phyloP scores from a whole-genome alignment of 1,139 yeast species.

The Candida glucosophila region DNA sequence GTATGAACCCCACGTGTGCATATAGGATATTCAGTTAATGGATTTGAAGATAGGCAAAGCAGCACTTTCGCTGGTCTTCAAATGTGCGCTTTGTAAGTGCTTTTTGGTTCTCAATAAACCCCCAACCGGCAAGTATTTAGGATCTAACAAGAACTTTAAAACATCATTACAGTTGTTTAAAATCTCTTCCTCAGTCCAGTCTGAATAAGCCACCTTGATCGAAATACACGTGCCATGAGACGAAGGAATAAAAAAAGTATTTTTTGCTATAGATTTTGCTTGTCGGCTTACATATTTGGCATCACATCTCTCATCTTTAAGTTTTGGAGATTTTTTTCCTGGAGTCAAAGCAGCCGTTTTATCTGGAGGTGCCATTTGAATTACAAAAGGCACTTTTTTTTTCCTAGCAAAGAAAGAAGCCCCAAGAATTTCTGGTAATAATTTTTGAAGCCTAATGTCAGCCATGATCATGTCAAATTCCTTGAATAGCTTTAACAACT shows the following conservation, averaged over 20 bases:
- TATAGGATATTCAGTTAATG: not conserved
- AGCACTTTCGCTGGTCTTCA: constrained; percentile 57
- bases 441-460: constrained; percentile 55
- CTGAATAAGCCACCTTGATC: constrained; percentile 45
- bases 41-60: constrained; percentile 37
- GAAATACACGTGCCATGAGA: constrained; percentile 45
- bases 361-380: constrained; percentile 54
- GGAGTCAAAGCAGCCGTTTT: constrained; percentile 28
- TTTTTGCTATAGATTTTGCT: constrained; percentile 49
- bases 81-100: constrained; percentile 41
- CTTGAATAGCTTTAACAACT: constrained; percentile 38
- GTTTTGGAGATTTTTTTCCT: constrained; percentile 26
- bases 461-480: constrained; percentile 61
- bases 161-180: constrained; percentile 49
- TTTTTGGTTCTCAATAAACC: constrained; percentile 39
- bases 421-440: constrained; percentile 49
- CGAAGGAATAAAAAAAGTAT: constrained; percentile 52
- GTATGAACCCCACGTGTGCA: constrained; percentile 20
- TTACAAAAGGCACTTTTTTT: constrained; percentile 54
- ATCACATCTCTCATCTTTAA: constrained; percentile 50
- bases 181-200: constrained; percentile 35
- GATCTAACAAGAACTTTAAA: constrained; percentile 40
- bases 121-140: constrained; percentile 46
- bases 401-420: constrained; percentile 49
- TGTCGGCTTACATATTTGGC: constrained; percentile 54